Evolutionary conservation across 1,284 basidiomycete genomes (phyloP).

Genomic region (Leccinum pallidistipes): DNA sequence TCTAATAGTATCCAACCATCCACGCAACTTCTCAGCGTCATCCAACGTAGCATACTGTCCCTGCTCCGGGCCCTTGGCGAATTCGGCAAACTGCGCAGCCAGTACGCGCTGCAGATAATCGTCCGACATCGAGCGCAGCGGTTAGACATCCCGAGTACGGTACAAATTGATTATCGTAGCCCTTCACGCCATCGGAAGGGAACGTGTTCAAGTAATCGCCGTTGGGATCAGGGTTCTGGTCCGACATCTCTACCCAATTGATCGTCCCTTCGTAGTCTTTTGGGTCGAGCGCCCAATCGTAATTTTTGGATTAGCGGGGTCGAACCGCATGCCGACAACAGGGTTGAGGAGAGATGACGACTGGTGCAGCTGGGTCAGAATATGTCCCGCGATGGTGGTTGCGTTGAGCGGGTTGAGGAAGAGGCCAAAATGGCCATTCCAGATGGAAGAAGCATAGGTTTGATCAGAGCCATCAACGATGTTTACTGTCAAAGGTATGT

Average conservation of each 20-base stretch:
- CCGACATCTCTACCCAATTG: constrained; percentile 30
- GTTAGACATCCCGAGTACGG: constrained; percentile 20
- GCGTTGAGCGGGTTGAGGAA: constrained; percentile 27
- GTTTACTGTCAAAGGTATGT: constrained; percentile 16
- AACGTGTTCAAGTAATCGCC: constrained; percentile 24
- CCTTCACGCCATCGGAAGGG: constrained; percentile 32
- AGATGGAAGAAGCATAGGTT: neutral
- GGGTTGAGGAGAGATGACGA: constrained; percentile 31
- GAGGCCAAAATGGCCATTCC: constrained; percentile 31
- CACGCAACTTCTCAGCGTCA: constrained; percentile 14
- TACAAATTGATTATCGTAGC: constrained; percentile 30
- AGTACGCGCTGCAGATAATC: constrained; percentile 5
- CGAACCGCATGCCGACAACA: constrained; percentile 34
- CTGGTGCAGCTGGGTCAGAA: constrained; percentile 21
- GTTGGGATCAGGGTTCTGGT: constrained; percentile 17
- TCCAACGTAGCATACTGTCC: constrained; percentile 15
- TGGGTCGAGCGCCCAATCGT: constrained; percentile 35
- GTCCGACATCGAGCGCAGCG: constrained; percentile 20
- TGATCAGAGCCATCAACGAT: constrained; percentile 22
- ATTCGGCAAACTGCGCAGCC: constrained; percentile 12
- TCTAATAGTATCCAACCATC: constrained; percentile 7
- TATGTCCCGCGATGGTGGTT: constrained; percentile 9
- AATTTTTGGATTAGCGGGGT: constrained; percentile 29
- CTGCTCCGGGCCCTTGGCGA: constrained; percentile 12
- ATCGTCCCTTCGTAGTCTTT: constrained; percentile 35